phyloP scores from a whole-genome alignment of 805 yeast species.

The Nakazawaea wickerhamii region DNA sequence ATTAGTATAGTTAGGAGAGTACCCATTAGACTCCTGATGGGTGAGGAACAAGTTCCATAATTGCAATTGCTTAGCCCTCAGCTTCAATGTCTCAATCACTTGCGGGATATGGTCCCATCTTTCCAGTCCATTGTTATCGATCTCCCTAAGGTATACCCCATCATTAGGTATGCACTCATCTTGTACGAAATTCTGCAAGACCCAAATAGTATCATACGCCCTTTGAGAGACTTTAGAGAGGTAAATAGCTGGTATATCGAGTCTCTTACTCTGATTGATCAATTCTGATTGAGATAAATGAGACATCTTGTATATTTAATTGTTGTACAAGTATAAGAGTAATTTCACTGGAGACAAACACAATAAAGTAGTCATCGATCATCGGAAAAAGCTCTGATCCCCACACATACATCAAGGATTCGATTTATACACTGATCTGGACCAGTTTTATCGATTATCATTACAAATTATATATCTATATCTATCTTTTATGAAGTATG shows the following conservation, averaged over 20 bases:
- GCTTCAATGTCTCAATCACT: slow-evolving; percentile 45
- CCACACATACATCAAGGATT: not conserved
- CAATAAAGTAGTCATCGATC: not conserved
- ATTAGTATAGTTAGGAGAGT: slow-evolving; percentile 51
- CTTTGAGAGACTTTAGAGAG: slow-evolving; percentile 24
- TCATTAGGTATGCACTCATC: slow-evolving; percentile 55
- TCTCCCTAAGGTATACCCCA: slow-evolving; percentile 34
- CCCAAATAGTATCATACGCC: slow-evolving; percentile 27
- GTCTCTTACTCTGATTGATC: slow-evolving; percentile 2
- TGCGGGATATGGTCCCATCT: slow-evolving; percentile 47
- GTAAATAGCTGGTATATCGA: slow-evolving; percentile 5
- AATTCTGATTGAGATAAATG: slow-evolving; percentile 2
- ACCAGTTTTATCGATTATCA: too few species aligned
- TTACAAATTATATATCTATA: too few species aligned
- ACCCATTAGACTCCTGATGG: slow-evolving; percentile 27
- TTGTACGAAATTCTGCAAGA: slow-evolving; percentile 46
- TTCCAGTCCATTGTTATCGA: slow-evolving; percentile 31
- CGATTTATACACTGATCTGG: too few species aligned
- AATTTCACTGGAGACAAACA: too few species aligned
- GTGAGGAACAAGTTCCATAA: slow-evolving; percentile 59
- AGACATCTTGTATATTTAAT: slow-evolving; percentile 2
- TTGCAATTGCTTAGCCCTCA: slow-evolving; percentile 45
- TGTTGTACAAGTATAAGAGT: too few species aligned
- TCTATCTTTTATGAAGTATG: too few species aligned
- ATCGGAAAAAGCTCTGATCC: not conserved